Evolutionary conservation across 176 grass and related monocot genomes (phyloP).

Genomic region (Neostapfia colusana): DNA sequence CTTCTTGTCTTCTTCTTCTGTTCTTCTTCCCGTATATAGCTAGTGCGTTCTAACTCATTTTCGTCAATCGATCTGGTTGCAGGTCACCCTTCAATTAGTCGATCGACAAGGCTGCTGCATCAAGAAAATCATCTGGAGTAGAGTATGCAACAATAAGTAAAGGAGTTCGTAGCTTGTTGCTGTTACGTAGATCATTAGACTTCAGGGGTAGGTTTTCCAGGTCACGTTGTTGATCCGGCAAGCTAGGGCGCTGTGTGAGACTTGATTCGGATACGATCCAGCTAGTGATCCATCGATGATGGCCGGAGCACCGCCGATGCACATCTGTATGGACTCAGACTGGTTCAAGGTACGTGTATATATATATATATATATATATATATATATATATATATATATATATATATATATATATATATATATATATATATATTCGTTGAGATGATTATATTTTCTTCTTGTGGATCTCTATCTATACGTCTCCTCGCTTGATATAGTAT

Average conservation of each 20-base stretch:
- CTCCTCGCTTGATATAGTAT: neutral
- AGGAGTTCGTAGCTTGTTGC: neutral
- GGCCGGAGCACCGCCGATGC: constrained; percentile 64
- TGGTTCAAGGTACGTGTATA: constrained; percentile 94
- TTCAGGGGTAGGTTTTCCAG: neutral
- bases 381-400: too few species aligned
- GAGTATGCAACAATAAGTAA: neutral
- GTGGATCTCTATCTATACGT: neutral
- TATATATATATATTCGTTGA: too few species aligned
- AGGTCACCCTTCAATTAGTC: neutral
- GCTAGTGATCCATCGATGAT: constrained; percentile 36
- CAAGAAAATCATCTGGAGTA: neutral
- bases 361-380: too few species aligned
- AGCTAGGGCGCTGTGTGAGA: neutral
- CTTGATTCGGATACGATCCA: neutral
- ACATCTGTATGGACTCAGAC: constrained; percentile 83
- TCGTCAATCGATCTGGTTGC: neutral
- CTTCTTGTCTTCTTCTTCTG: neutral
- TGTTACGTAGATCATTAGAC: neutral
- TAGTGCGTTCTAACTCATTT: too few species aligned
- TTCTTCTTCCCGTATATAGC: neutral
- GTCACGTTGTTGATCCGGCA: neutral
- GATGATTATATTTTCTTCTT: too few species aligned
- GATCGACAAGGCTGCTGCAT: too few species aligned
- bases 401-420: too few species aligned